Conservation (phyloP, 805 yeast genomes). For the Nakazawaea ernobii region DNA sequence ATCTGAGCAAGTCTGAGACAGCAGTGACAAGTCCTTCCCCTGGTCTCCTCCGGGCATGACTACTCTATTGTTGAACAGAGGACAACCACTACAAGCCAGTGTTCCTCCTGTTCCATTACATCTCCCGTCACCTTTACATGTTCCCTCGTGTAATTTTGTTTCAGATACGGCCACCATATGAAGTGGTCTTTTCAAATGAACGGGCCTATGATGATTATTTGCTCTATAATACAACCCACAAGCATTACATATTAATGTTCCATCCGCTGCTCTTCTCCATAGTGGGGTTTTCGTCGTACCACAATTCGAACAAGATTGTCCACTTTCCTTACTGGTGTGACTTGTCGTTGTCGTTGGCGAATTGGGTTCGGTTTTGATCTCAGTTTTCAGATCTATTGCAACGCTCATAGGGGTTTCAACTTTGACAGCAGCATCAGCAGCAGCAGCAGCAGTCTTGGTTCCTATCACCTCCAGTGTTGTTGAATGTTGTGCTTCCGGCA, state of each 20-base stretch:
- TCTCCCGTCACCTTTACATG: constrained; percentile 70
- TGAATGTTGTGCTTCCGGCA: no score
- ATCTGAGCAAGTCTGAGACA: neutral
- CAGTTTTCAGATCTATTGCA: neutral
- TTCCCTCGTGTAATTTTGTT: constrained; percentile 34
- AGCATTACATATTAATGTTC: constrained; percentile 52
- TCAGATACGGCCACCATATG: constrained; percentile 37
- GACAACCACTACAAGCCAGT: constrained; percentile 75
- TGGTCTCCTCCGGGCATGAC: constrained; percentile 17
- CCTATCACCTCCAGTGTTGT: no score
- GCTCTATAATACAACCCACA: constrained; percentile 54
- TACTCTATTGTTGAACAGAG: constrained; percentile 72
- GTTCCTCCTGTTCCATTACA: constrained; percentile 90
- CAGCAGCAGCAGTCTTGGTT: no score
- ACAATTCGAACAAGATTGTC: constrained; percentile 47
- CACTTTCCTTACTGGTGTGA: constrained; percentile 11
- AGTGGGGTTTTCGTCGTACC: constrained; percentile 52
- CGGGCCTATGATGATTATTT: constrained; percentile 61
- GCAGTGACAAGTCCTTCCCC: neutral
- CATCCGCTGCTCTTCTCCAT: constrained; percentile 55
- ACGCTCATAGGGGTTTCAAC: no score
- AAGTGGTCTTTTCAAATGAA: constrained; percentile 55
- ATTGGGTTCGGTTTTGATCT: neutral
- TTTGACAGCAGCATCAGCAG: no score
- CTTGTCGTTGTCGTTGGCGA: no score